Evolutionary conservation across 495 filamentous ascomycete genomes (phyloP), one percentile per base, ranked within the genome.

Genomic region (Glonium stellatum): DNA sequence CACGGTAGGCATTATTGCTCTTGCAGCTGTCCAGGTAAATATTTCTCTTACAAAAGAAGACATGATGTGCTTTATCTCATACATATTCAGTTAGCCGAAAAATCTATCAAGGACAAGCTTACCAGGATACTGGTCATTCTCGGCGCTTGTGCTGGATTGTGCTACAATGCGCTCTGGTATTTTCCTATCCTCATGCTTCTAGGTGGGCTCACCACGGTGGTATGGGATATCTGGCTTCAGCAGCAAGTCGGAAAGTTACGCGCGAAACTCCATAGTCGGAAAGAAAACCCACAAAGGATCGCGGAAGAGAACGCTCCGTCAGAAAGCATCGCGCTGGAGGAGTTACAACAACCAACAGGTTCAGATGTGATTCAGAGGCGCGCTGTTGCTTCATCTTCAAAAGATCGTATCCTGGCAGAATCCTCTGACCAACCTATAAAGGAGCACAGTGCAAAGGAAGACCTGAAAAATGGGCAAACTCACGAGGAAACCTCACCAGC

Each of bases 161-260:
- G 86, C 44, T 91, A 92, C 62, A 90, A 82, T 57, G 82, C 87
- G 0, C 72, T 92, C 0, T 95, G 87, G 89, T 95, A 90, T 66
- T 92, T 91, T 62, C 89, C 89, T 0, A 68, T 87, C 0, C 65
- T 95, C 9, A 86, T 92, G 79, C 56, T 84, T 11, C 73, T 74
- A 13, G 87, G 83, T 0, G 73, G 84, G 34, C 3, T 79, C 13
- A 71, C 74, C 0, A 84, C 85, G 0, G 69, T 84, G 0, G 41
- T 81, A 8, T 87, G 82, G 75, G 88, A 92, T 71, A 70, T 78
- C 53, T 74, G 77, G 80, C 19, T 83, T 65, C 73, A 64, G 75
- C 60, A 80, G 73, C 58, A 58, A 37, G 39, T 73, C 42, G 61
- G 66, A 22, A 74, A 65, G 57, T 19, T 68, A 15, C 35, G 44